Evolutionary conservation across 805 yeast genomes (phyloP), one percentile per base, ranked within the genome.

Genomic region (Teunomyces panamensis): DNA sequence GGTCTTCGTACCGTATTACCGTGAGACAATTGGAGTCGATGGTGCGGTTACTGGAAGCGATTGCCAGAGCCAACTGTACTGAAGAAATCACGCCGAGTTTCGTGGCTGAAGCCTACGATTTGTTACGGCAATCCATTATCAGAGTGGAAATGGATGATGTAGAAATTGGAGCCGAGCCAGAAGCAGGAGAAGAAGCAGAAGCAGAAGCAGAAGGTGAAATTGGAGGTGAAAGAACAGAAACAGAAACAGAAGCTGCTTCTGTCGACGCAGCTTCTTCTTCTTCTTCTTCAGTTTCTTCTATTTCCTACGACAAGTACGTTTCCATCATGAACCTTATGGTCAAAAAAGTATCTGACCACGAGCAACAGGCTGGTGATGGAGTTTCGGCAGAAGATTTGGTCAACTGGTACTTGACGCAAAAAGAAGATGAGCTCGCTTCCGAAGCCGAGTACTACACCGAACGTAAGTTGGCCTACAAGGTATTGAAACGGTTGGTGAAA

Each of bases 1-100:
- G 92, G 62, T 82, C 89, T 44, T 86, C 96, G 50, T 92, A 92
- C 65, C 77, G 98, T 65, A 94, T 94, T 58, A 94, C 99, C 0
- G 99, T 94, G 30, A 87, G 99, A 75, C 99, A 94, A 64, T 77
- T 94, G 59, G 99, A 92, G 69, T 85, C 94, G 45, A 81, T 91
- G 90, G 85, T 94, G 55, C 80, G 99, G 62, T 76, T 94, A 49
- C 84, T 94, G 3, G 99, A 94, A 65, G 98, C 97, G 1, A 91
- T 94, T 67, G 98, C 99, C 1, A 79, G 96, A 55, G 97, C 98
- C 26, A 94, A 92, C 67, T 91, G 98, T 68, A 87, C 91, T 14
- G 94, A 88, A 53, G 90, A 83, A 52, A 85, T 90, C 46, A 83
- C 92, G 0, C 88, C 92, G 6, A 77, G 78, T 30, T 88, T 89